Base-by-base conservation (phyloP, 2,329 filamentous ascomycete species). In the Diaporthe caulivora region DNA sequence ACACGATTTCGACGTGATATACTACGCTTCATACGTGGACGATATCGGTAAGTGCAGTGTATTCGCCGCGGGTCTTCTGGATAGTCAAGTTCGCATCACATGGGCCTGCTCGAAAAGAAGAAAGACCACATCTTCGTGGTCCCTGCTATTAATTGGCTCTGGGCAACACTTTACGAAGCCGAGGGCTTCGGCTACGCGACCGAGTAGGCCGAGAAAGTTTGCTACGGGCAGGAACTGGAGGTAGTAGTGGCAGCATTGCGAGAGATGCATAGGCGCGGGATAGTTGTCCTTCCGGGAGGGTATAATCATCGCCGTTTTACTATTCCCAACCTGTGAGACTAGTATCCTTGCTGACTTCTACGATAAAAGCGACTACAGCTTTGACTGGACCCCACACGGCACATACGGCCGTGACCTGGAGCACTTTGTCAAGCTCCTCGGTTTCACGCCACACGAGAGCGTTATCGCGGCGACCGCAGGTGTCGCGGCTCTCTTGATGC, bases 351-450 rank as follows among this genome's bases (percentile, higher is more conserved):
- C 34, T 34, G 34, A 34, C 34, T 9, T 34, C 34, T 34, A 9
- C 5, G 34, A 5, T 34, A 9, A 34, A 34, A 34, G 34, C 9
- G 84, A 87, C 74, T 87, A 86, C 58, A 84, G 85, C 6, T 87
- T 87, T 70, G 83, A 85, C 1, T 87, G 85, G 85, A 84, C 83
- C 0, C 85, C 84, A 0, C 85, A 87, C 55, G 85, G 86, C 9
- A 86, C 85, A 0, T 87, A 87, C 75, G 84, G 85, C 0, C 81
- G 82, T 1, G 86, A 87, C 70, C 80, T 87, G 4, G 83, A 81
- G 47, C 85, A 86, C 70, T 87, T 87, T 62, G 81, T 84, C 18
- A 83, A 85, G 17, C 79, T 85, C 0, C 78, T 87, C 7, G 83
- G 79, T 3, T 87, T 86, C 76, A 86, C 85, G 0, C 80, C 84